A percentile compares a stretch with the other conserved stretches of the same genome.
These are phyloP conservation scores for Eragrostis nindensis DNA, from an alignment of 176 grass and related monocot genomes.

Conservation along the genomic window DNA sequence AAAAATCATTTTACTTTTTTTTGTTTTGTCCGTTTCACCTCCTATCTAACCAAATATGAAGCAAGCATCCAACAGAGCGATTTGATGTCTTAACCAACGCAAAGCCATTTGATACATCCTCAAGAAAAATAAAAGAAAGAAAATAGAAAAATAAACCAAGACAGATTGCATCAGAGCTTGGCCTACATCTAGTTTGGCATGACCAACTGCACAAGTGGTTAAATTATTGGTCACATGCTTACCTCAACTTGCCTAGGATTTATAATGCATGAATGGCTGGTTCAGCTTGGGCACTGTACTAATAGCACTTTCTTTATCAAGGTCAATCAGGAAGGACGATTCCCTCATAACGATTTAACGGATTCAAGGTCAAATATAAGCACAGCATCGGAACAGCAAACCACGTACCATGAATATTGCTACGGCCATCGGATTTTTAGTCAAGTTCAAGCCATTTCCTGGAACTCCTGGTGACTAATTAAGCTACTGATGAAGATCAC, in stretches of 20 bases:
- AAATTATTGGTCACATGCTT: constrained; percentile 21
- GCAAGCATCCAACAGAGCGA: constrained; percentile 6
- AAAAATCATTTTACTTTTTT: too few species aligned
- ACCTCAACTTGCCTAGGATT: constrained; percentile 26
- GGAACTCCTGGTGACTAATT: not conserved
- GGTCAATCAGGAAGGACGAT: constrained; percentile 2
- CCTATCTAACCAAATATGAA: too few species aligned
- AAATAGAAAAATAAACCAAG: not conserved
- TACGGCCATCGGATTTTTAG: not conserved
- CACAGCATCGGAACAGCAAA: not conserved
- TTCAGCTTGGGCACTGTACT: constrained; percentile 3
- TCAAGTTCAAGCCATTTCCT: not conserved
- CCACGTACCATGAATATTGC: not conserved
- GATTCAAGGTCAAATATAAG: not conserved
- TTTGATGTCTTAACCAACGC: constrained; percentile 13
- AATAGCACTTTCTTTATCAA: not conserved
- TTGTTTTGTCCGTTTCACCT: too few species aligned
- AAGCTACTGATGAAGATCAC: not conserved
- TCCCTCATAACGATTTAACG: not conserved
- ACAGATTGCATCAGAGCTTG: constrained; percentile 12
- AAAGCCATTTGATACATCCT: not conserved
- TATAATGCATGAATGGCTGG: not conserved
- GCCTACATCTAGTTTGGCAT: constrained; percentile 10
- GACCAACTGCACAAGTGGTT: constrained; percentile 12
- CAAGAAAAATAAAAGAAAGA: not conserved